These are phyloP conservation scores for Cardamine chenopodiifolia DNA, from an alignment of 345 rosid species.

Conservation along the genomic window DNA sequence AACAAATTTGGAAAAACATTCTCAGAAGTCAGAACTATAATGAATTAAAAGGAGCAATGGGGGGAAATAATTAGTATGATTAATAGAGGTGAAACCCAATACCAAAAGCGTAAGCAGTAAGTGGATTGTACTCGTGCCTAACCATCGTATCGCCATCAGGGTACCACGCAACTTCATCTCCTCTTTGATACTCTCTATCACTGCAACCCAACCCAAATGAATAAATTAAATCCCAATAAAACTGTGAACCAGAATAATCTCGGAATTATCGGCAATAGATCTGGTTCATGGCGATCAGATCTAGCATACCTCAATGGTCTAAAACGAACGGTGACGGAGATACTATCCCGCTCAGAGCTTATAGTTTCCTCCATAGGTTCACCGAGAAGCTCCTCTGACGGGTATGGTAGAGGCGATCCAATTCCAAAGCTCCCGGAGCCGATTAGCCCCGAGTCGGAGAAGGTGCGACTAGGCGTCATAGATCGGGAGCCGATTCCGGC, in stretches of 20 bases:
- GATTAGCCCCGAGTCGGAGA: slow-evolving; percentile 57
- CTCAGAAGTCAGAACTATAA: background rate
- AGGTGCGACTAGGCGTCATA: slow-evolving; percentile 71
- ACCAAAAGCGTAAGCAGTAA: slow-evolving; percentile 94
- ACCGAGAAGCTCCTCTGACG: slow-evolving; percentile 66
- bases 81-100: slow-evolving; percentile 22
- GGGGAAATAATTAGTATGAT: background rate
- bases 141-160: slow-evolving; percentile 95
- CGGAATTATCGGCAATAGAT: slow-evolving; percentile 46
- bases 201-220: slow-evolving; percentile 51
- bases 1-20: slow-evolving; percentile 5
- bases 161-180: slow-evolving; percentile 96
- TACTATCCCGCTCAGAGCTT: slow-evolving; percentile 80
- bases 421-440: slow-evolving; percentile 49
- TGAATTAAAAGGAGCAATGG: background rate
- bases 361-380: slow-evolving; percentile 66
- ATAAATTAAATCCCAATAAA: background rate
- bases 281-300: slow-evolving; percentile 43
- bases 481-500: slow-evolving; percentile 67
- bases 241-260: slow-evolving; percentile 21
- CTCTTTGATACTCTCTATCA: slow-evolving; percentile 89
- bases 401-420: slow-evolving; percentile 57
- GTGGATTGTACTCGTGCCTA: slow-evolving; percentile 83
- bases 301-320: slow-evolving; percentile 81
- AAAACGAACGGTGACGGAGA: slow-evolving; percentile 96